phyloP scores from a whole-genome alignment of 805 yeast genomes.

The Wickerhamiella azyma region DNA sequence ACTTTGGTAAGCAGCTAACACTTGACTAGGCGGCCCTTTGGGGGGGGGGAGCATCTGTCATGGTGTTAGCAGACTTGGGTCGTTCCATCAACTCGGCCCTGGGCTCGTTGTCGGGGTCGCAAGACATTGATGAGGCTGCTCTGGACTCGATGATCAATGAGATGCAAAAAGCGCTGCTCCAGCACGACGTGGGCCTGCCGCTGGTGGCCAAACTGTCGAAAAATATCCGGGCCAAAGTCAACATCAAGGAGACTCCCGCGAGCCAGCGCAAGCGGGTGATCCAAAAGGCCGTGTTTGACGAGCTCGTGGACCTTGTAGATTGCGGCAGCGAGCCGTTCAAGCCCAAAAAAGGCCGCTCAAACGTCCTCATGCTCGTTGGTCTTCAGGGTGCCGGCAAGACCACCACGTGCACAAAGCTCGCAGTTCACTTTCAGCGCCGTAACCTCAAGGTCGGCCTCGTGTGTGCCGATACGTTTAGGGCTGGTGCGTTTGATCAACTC shows the following conservation, averaged over 20 bases:
- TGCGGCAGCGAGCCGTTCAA: conserved; percentile 45
- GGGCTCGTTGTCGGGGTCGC: conserved; percentile 43
- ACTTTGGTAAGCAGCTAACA: no score
- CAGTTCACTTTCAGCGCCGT: conserved; percentile 83
- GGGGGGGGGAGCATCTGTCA: no score
- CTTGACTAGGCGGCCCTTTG: no score
- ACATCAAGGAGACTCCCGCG: conserved; percentile 38
- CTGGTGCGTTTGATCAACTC: conserved; percentile 97
- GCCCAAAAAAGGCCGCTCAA: conserved; percentile 69
- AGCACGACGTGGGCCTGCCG: conserved; percentile 84
- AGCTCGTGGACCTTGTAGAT: conserved; percentile 75
- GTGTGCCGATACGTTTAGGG: conserved; percentile 98
- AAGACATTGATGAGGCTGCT: conserved; percentile 45
- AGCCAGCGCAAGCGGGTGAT: conserved; percentile 62
- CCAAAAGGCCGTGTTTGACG: conserved; percentile 91
- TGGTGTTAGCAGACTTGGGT: conserved; percentile 75
- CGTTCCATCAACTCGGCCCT: conserved; percentile 64
- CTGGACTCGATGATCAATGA: conserved; percentile 69
- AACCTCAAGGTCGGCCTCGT: conserved; percentile 93
- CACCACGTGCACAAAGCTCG: conserved; percentile 91
- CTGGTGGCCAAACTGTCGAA: conserved; percentile 67
- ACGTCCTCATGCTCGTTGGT: conserved; percentile 95
- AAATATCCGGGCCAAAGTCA: conserved; percentile 47
- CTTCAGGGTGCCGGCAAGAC: conserved; percentile 98
- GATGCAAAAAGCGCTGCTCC: conserved; percentile 77